These are phyloP conservation scores for Brassica nigra DNA, from an alignment of 345 rosid species.

Conservation along the genomic window DNA sequence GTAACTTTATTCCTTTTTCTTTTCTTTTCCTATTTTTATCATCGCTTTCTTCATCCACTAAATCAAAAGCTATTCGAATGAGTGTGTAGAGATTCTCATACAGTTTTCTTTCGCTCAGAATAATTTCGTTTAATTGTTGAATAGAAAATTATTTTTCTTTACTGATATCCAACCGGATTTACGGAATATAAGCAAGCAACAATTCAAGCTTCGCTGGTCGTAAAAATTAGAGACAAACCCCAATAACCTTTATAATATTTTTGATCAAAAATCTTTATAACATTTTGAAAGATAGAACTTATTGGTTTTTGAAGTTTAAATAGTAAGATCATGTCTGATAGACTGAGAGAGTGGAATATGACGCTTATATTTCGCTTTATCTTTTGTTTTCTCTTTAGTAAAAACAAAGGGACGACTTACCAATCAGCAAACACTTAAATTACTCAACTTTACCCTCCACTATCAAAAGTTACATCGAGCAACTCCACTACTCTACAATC, in stretches of 20 bases:
- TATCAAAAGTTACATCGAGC: slow-evolving; percentile 28
- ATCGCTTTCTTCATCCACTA: slow-evolving; percentile 22
- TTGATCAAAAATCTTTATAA: not conserved
- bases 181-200: not conserved
- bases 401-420: slow-evolving; percentile 12
- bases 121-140: not conserved
- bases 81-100: not conserved
- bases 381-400: slow-evolving; percentile 17
- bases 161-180: not conserved
- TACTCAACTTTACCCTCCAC: slow-evolving; percentile 39
- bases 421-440: slow-evolving; percentile 19
- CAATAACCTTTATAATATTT: not conserved
- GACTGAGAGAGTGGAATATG: slow-evolving; percentile 8
- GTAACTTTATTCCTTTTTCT: slow-evolving; percentile 3
- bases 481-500: slow-evolving; percentile 9
- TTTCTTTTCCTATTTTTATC: not conserved
- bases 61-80: slow-evolving; percentile 10
- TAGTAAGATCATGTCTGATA: not conserved
- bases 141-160: not conserved
- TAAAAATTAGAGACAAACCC: not conserved
- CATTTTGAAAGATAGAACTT: not conserved
- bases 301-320: not conserved
- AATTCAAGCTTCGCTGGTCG: not conserved
- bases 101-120: not conserved
- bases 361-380: slow-evolving; percentile 19